These are phyloP conservation scores for Fomitopsis pinicola DNA, from an alignment of 1,284 basidiomycete species.

Conservation along the genomic window DNA sequence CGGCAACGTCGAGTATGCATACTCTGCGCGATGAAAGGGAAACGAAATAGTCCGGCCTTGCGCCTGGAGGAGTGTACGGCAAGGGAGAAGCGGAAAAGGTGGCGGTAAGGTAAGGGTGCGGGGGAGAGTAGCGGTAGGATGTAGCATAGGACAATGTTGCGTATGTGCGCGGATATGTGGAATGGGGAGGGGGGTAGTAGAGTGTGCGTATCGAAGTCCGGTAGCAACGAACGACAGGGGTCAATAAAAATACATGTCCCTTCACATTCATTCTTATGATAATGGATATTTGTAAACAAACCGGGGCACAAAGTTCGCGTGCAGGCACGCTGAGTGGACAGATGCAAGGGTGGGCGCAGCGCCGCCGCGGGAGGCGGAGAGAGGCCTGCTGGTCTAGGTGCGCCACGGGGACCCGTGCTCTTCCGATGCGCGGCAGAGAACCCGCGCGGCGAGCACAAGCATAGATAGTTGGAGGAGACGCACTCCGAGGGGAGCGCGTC, in stretches of 20 bases:
- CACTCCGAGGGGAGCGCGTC: background rate
- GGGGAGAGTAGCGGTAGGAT: background rate
- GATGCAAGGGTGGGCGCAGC: background rate
- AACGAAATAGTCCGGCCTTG: background rate
- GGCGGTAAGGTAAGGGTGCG: background rate
- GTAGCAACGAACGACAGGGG: background rate
- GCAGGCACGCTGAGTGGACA: background rate
- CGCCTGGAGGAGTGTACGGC: background rate
- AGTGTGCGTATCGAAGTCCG: background rate
- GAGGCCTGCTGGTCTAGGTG: constrained; percentile 1
- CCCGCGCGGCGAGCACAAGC: background rate
- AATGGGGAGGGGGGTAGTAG: background rate
- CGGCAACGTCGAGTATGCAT: background rate
- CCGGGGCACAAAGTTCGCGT: background rate
- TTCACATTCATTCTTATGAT: background rate
- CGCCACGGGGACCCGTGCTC: background rate
- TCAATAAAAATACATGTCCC: background rate
- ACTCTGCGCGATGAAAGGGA: background rate
- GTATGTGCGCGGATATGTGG: background rate
- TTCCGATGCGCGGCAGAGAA: background rate
- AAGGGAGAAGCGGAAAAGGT: background rate
- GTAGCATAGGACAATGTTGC: background rate
- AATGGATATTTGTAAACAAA: background rate
- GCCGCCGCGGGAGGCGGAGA: background rate
- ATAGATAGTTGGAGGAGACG: background rate